Conservation (phyloP, 257 asterid genomes). For the Gardenia jasminoides region DNA sequence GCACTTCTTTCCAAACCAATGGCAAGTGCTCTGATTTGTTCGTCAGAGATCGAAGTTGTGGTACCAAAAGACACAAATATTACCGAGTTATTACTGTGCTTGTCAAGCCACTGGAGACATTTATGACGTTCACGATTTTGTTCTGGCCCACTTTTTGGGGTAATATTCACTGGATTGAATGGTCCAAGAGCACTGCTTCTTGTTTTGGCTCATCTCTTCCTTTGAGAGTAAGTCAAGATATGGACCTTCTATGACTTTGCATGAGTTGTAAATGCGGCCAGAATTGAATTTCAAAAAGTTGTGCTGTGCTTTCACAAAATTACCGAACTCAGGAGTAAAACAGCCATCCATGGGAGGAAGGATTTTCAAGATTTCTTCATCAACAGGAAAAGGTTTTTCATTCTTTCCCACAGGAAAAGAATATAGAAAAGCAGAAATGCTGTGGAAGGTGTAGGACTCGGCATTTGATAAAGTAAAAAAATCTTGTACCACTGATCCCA, state of each 20-base stretch:
- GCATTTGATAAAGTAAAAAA: conserved; percentile 26
- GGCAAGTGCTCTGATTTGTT: conserved; percentile 50
- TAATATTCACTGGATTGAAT: conserved; percentile 41
- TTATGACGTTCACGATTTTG: conserved; percentile 14
- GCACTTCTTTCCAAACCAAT: conserved; percentile 47
- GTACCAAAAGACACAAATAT: conserved; percentile 60
- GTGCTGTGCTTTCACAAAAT: conserved; percentile 17
- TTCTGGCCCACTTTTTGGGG: too few species aligned
- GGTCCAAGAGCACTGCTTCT: conserved; percentile 64
- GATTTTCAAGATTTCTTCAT: conserved; percentile 1
- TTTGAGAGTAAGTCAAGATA: conserved; percentile 40
- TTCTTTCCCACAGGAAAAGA: conserved; percentile 33
- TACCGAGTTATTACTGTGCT: conserved; percentile 38
- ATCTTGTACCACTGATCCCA: conserved; percentile 49
- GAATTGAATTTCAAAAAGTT: conserved; percentile 12
- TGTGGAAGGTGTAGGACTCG: conserved; percentile 45
- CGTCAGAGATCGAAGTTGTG: conserved; percentile 40
- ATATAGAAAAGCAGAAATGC: conserved; percentile 40
- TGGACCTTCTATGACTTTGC: conserved; percentile 43
- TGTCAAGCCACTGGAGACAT: conserved; percentile 59
- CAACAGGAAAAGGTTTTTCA: conserved; percentile 28
- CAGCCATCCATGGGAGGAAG: conserved; percentile 41
- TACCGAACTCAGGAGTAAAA: conserved; percentile 38
- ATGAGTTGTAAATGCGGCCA: conserved; percentile 53
- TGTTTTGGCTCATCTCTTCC: conserved; percentile 26